These are phyloP conservation scores for Ampelomyces quisqualis DNA, from an alignment of 2,329 filamentous ascomycete genomes.

Conservation along the genomic window DNA sequence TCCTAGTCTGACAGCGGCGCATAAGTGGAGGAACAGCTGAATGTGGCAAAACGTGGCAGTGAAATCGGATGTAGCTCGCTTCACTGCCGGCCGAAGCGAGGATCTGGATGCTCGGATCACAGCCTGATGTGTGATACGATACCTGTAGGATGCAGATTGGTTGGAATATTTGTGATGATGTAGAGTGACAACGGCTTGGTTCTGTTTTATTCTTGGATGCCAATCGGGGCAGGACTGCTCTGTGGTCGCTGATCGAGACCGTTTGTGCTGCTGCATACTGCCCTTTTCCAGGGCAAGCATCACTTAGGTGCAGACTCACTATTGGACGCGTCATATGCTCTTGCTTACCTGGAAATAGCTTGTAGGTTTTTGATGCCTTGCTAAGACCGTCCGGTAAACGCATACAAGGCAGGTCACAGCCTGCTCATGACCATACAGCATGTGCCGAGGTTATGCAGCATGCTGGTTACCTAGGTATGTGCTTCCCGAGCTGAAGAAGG, in stretches of 20 bases:
- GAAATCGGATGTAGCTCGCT: conserved; percentile 8
- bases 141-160: background rate
- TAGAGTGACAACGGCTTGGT: background rate
- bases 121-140: background rate
- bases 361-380: no score
- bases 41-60: conserved; percentile 12
- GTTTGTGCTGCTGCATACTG: background rate
- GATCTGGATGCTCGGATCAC: conserved; percentile 10
- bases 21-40: conserved; percentile 7
- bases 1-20: conserved; percentile 2
- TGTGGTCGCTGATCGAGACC: background rate
- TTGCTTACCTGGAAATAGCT: no score
- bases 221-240: background rate
- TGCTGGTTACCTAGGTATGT: no score
- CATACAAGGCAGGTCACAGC: no score
- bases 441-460: no score
- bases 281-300: no score
- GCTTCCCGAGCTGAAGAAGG: no score
- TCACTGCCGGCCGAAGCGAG: conserved; percentile 14
- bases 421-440: no score
- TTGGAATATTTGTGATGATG: background rate
- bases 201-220: conserved; percentile 2
- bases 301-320: no score
- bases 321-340: no score
- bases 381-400: background rate